Evolutionary conservation across 164 flowering plant species (phyloP), one percentile per base, ranked within the genome.

Genomic region (Piper longum): DNA sequence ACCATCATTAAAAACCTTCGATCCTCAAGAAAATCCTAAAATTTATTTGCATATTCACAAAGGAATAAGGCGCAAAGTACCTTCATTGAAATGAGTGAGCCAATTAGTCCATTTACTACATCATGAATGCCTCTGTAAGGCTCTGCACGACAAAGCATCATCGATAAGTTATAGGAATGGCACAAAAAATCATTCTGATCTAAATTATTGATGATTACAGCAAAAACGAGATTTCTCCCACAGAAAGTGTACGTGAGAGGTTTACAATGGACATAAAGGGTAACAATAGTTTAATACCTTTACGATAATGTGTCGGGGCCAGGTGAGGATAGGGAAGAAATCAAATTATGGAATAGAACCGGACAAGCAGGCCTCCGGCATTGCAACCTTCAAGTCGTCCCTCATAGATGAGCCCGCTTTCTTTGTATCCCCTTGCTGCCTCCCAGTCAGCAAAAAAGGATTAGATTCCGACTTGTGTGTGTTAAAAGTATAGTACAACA

Each of bases 241-340:
- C 14, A 56, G 18, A 18, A 12, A 56, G 59, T 12, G 45, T 16
- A 41, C 40, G 11, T 5, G 56, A 16, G 54, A 43, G 54, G 36
- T 26, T 26, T 26, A 26, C 36, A 26, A 26, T 26, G 36, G 36
- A 26, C 36, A 26, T 26, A 1, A 62, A 19, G n/a, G 41, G 54
- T 51, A 63, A 66, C 26, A 58, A 71, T 59, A 16, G 52, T 48
- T 12, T 14, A 5, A 48, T 80, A 92, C 98, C 95, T 86, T 76
- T 83, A 72, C 89, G 85, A 57, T 78, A 75, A 75, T 81, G 85
- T 36, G 80, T 81, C 19, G 98, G 91, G 71, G 86, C 77, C 83
- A 92, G 62, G 68, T 71, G 82, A 14, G 91, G 87, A 54, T 71
- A 89, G 19, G 98, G 98, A 71, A 89, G 86, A 81, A 92, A 92